Percentiles rank a stretch among this genome's conserved stretches.
These are phyloP conservation scores for Heliocybe sulcata DNA, from an alignment of 1,284 basidiomycete genomes.

Conservation along the genomic window DNA sequence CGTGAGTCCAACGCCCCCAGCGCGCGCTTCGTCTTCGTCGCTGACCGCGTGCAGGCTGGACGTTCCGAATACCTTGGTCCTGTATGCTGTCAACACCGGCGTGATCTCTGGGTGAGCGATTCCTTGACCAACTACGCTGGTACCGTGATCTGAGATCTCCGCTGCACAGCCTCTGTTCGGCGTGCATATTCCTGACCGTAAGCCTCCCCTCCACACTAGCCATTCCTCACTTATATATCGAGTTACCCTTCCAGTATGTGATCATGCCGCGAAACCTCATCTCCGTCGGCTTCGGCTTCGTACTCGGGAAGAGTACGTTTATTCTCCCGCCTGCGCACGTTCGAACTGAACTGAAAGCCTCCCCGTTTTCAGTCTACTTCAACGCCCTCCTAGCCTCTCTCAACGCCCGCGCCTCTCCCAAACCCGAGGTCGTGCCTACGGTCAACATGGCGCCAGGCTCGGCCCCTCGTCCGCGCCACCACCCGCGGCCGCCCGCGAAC, in stretches of 20 bases:
- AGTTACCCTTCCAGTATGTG: not conserved
- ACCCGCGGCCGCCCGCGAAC: not conserved
- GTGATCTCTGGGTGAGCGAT: not conserved
- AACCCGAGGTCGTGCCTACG: not conserved
- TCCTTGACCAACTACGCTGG: not conserved
- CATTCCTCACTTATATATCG: not conserved
- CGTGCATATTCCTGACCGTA: not conserved
- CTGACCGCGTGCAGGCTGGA: not conserved
- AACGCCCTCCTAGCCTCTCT: not conserved
- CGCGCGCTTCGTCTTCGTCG: not conserved
- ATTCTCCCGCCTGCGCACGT: too few species aligned
- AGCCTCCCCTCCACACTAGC: not conserved
- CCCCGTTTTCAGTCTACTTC: not conserved
- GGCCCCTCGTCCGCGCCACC: not conserved
- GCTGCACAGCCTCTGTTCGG: not conserved
- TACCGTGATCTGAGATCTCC: not conserved
- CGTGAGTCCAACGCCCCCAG: not conserved
- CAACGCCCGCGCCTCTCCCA: not conserved
- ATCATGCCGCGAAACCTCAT: not conserved
- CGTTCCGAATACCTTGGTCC: not conserved
- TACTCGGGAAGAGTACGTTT: not conserved
- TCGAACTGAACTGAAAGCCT: too few species aligned
- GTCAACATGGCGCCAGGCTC: not conserved
- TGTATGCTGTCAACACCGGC: not conserved
- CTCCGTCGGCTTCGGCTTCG: not conserved